Conservation (phyloP, 129 eudicot genomes). For the Flaveria ramosissima region DNA sequence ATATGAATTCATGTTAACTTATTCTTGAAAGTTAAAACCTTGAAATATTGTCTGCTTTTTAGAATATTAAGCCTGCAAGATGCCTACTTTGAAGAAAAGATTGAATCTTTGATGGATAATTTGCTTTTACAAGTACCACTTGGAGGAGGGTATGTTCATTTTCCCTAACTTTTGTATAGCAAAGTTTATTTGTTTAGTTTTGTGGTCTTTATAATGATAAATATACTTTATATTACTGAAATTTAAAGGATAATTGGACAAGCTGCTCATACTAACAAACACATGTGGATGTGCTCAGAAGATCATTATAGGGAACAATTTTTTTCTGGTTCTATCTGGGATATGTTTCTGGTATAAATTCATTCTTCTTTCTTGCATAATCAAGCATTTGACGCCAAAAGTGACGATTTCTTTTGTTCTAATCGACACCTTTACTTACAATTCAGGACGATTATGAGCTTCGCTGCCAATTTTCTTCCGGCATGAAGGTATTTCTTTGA, state of each 20-base stretch:
- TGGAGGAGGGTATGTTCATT: constrained; percentile 80
- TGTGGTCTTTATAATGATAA: constrained; percentile 8
- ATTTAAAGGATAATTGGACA: constrained; percentile 64
- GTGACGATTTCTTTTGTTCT: constrained; percentile 1
- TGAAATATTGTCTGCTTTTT: constrained; percentile 25
- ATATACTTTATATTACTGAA: background rate
- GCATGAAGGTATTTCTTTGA: constrained; percentile 62
- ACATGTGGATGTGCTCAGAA: constrained; percentile 67
- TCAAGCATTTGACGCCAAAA: constrained; percentile 8
- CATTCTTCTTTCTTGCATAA: constrained; percentile 3
- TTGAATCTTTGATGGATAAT: constrained; percentile 49
- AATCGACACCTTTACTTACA: constrained; percentile 9
- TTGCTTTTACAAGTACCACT: constrained; percentile 73
- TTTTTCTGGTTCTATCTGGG: constrained; percentile 39
- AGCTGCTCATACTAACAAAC: constrained; percentile 66
- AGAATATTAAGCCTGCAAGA: constrained; percentile 80
- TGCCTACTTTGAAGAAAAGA: constrained; percentile 64
- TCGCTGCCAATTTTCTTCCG: constrained; percentile 52
- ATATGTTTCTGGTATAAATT: constrained; percentile 49
- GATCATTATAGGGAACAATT: constrained; percentile 40
- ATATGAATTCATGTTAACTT: background rate
- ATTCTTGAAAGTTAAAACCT: constrained; percentile 12
- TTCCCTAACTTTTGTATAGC: constrained; percentile 16
- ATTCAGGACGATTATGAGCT: constrained; percentile 62
- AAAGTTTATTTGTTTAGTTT: background rate